Conservation (phyloP, 257 asterid species). For the Craterostigma plantagineum region DNA sequence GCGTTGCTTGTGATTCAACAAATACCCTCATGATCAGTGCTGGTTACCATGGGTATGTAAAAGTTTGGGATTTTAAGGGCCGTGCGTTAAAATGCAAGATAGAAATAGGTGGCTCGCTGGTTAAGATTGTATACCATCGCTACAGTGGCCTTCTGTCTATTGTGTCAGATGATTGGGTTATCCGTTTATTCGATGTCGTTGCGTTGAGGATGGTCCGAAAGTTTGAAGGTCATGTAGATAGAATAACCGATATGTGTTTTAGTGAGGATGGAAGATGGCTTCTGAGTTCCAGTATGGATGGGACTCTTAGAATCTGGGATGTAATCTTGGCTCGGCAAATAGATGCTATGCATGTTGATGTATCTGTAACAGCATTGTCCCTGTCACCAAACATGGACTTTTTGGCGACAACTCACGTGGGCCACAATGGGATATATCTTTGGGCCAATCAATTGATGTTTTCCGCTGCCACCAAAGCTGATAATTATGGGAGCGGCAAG, state of each 20-base stretch:
- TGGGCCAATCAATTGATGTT: constrained; percentile 91
- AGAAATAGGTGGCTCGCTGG: constrained; percentile 51
- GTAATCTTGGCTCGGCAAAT: constrained; percentile 66
- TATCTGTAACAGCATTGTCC: constrained; percentile 59
- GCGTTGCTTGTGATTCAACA: constrained; percentile 83
- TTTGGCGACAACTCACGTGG: constrained; percentile 76
- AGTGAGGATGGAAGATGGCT: constrained; percentile 98
- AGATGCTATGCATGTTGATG: constrained; percentile 72
- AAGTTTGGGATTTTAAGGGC: constrained; percentile 77
- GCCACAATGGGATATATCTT: constrained; percentile 68
- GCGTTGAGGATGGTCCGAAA: constrained; percentile 70
- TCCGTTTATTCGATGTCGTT: constrained; percentile 68
- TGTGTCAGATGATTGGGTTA: constrained; percentile 65
- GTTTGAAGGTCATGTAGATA: constrained; percentile 80
- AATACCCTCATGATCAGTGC: constrained; percentile 65
- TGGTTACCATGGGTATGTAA: constrained; percentile 69
- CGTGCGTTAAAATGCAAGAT: constrained; percentile 39
- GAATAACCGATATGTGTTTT: constrained; percentile 73
- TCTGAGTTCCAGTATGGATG: constrained; percentile 85
- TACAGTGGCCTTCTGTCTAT: constrained; percentile 78
- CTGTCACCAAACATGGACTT: constrained; percentile 85
- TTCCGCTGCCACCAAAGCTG: constrained; percentile 40
- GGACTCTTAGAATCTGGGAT: constrained; percentile 85
- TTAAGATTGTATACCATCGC: constrained; percentile 61
- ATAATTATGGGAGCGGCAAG: constrained; percentile 56